Conservation (phyloP, 148 eudicot genomes). For the Heliosperma pusillum region DNA sequence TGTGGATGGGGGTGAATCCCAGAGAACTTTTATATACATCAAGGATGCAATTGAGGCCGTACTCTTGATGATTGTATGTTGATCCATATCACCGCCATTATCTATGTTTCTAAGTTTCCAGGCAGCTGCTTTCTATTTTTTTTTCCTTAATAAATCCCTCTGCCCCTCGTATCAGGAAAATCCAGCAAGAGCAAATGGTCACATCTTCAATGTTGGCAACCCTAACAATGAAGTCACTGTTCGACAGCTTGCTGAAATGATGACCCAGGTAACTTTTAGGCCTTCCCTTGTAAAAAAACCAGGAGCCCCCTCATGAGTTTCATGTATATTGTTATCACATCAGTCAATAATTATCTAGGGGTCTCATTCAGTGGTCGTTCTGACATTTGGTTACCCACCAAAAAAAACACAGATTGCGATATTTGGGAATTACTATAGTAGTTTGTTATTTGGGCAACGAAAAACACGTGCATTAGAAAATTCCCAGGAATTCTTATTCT, state of each 20-base stretch:
- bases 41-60: constrained; percentile 99
- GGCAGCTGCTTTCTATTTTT: background rate
- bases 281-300: background rate
- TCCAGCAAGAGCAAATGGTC: constrained; percentile 87
- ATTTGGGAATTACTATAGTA: no score
- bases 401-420: no score
- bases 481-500: no score
- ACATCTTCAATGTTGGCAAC: constrained; percentile 93
- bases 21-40: constrained; percentile 86
- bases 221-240: constrained; percentile 98
- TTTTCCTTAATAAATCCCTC: background rate
- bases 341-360: background rate
- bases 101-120: background rate
- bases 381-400: no score
- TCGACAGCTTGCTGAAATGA: constrained; percentile 97
- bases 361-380: background rate
- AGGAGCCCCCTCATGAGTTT: no score
- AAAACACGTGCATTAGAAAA: no score
- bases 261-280: constrained; percentile 58
- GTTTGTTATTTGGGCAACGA: no score
- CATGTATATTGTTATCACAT: no score
- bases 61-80: constrained; percentile 82
- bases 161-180: constrained; percentile 54
- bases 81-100: background rate
- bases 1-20: constrained; percentile 97